A percentile compares a stretch with the other conserved stretches of the same genome.
phyloP scores from a whole-genome alignment of 2,329 filamentous ascomycete genomes.

The Dactylonectria estremocensis region DNA sequence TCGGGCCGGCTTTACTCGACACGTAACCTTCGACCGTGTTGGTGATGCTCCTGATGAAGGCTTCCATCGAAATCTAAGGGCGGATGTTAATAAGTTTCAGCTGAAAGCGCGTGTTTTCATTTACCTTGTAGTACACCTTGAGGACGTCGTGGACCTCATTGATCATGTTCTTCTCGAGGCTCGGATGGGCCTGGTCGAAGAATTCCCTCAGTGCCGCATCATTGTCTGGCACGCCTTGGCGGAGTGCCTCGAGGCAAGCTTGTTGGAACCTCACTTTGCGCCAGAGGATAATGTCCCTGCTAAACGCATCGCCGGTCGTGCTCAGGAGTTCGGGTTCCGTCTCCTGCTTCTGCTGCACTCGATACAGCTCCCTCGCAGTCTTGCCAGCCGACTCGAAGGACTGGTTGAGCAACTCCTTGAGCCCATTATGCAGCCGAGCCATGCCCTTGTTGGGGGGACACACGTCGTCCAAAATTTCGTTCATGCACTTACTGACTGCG shows the following conservation, averaged over 20 bases:
- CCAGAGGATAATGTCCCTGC: conserved; percentile 37
- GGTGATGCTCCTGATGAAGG: conserved; percentile 46
- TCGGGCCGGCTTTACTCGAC: conserved; percentile 35
- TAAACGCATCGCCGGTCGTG: conserved; percentile 46
- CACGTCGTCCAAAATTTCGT: conserved; percentile 32
- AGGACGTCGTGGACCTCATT: conserved; percentile 55
- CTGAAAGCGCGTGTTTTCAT: neutral
- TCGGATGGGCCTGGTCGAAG: conserved; percentile 32
- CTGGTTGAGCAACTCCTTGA: conserved; percentile 24
- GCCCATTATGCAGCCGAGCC: conserved; percentile 31
- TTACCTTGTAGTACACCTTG: conserved; percentile 56
- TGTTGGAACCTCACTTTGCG: conserved; percentile 41
- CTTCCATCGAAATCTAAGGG: conserved; percentile 46
- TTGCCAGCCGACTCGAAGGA: conserved; percentile 13
- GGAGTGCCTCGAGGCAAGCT: neutral
- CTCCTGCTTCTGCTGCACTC: conserved; percentile 27
- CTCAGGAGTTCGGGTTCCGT: conserved; percentile 32
- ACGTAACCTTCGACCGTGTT: conserved; percentile 37
- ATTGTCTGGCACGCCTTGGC: neutral
- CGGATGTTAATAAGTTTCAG: conserved; percentile 2
- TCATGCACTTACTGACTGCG: conserved; percentile 34
- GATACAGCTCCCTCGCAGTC: conserved; percentile 15
- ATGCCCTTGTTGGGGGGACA: conserved; percentile 34
- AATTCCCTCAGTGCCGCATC: neutral
- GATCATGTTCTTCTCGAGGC: conserved; percentile 46